Base-by-base conservation (phyloP, 352 stramenopile species). In the Phytophthora foliorum region DNA sequence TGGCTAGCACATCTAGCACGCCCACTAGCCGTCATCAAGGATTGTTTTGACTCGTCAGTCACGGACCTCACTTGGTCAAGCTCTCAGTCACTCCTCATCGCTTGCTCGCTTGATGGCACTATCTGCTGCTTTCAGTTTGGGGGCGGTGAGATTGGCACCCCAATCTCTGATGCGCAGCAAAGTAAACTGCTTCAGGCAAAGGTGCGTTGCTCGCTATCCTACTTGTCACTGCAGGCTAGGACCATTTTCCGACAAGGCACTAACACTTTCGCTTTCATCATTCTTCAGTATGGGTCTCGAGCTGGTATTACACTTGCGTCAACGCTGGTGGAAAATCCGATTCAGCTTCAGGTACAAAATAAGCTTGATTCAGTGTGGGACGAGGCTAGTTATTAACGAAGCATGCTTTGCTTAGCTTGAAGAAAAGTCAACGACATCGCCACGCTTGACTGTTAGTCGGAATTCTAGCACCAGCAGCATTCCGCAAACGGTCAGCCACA, bases 111-210 rank as follows among this genome's bases (percentile, higher is more conserved):
- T 21, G 89, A 96, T 54, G 89, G 89, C 5, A 78, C 83, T n/a
- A 79, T 96, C 31, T 96, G 89, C 58, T 93, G 86, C 60, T 95
- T 96, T 65, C 78, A 94, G 42, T 90, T 96, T 41, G 74, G 75
- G 38, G 55, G 53, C 1, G 73, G 82, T 6, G 89, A 96, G 64
- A 84, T 95, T 34, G 89, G 89, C 5, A 68, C 49, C 11, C 85
- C 89, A 4, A 89, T 96, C 21, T 89, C 89, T 0, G 84, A 90
- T 53, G 56, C 86, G 2, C 70, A 86, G 3, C 87, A 95, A 60
- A 96, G 87, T 72, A 93, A 93, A 31, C 57, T 96, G 10, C 69
- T 96, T 2, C 89, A 96, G 57, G 75, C 77, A 39, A 93, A 92
- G 76, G 88, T 95, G 54, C 4, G 53, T 17, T 27, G n/a, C 5